These are phyloP conservation scores for Scheffersomyces insectosa DNA, from an alignment of 1,139 yeast species.

Conservation along the genomic window DNA sequence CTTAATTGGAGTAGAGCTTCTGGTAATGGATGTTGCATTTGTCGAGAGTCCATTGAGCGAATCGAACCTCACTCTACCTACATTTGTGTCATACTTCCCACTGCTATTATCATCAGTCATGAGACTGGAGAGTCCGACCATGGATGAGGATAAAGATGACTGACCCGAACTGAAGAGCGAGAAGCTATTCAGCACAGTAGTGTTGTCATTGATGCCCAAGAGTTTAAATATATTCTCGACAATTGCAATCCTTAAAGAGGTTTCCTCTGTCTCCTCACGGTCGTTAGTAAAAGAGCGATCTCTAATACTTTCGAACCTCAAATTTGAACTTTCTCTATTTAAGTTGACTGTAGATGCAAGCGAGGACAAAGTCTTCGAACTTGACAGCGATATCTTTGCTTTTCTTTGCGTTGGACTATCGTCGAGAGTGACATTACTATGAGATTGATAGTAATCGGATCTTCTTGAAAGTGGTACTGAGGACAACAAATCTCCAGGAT, in stretches of 20 bases:
- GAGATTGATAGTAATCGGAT: slow-evolving; percentile 24
- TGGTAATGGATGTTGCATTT: slow-evolving; percentile 11
- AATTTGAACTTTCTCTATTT: neutral
- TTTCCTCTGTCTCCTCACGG: slow-evolving; percentile 73
- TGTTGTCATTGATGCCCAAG: slow-evolving; percentile 60
- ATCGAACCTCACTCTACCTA: slow-evolving; percentile 20
- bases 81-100: slow-evolving; percentile 20
- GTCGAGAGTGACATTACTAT: slow-evolving; percentile 9
- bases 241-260: slow-evolving; percentile 66
- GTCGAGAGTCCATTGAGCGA: slow-evolving; percentile 16
- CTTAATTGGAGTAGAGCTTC: slow-evolving; percentile 21
- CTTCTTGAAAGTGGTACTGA: slow-evolving; percentile 75
- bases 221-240: slow-evolving; percentile 73
- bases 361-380: neutral
- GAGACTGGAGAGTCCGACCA: slow-evolving; percentile 29
- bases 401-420: neutral
- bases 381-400: neutral
- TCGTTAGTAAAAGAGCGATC: slow-evolving; percentile 55
- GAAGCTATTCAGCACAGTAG: neutral
- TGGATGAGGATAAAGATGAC: slow-evolving; percentile 29
- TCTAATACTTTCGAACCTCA: slow-evolving; percentile 23
- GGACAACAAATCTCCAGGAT: slow-evolving; percentile 82
- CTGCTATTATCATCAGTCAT: slow-evolving; percentile 15
- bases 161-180: slow-evolving; percentile 12
- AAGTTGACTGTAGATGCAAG: neutral